Base-by-base conservation (phyloP, 257 asterid genomes). In the Nicotiana tomentosiformis region DNA sequence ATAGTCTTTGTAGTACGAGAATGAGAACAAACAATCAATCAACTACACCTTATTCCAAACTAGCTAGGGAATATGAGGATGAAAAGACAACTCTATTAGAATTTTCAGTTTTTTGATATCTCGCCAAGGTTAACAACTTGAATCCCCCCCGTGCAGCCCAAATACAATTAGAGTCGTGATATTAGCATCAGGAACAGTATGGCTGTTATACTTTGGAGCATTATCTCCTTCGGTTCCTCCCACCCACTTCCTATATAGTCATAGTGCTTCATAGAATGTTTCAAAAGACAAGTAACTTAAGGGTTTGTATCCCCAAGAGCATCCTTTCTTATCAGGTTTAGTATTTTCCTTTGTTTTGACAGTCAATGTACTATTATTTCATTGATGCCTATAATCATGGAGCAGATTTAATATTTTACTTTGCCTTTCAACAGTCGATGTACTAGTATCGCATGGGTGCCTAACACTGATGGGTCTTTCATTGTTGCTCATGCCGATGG, bases 401-500 rank as follows among this genome's bases (percentile, higher is more conserved):
- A 15, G 80, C 62, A 26, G 64, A 76, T 76, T 26, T 76, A 76
- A 76, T 76, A 51, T 15, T 39, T 65, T 62, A 67, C 83, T 83
- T 87, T 91, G 85, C 85, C 84, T 69, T 51, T 77, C 67, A 85
- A 86, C 95, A 96, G 98, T 87, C 95, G 98, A 15, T 96, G 99
- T 82, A 93, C 97, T 86, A 87, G 94, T 85, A 79, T 94, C 78
- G 93, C 98, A 2, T 96, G 99, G 99, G 92, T 96, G 83, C 99
- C 99, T 32, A 91, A 94, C 76, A 89, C 94, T 82, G 98, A 96
- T 88, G 98, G 99, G 77, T 88, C 94, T 56, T 96, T 96, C 85
- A 85, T 94, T 84, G 97, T 91, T 84, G 94, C 94, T 84, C 99
- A 96, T 74, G 96, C 95, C 32, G 98, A 96, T 90, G 99, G 98